Evolutionary conservation across 345 rosid genomes (phyloP).

Genomic region (Eucalyptus grandis): DNA sequence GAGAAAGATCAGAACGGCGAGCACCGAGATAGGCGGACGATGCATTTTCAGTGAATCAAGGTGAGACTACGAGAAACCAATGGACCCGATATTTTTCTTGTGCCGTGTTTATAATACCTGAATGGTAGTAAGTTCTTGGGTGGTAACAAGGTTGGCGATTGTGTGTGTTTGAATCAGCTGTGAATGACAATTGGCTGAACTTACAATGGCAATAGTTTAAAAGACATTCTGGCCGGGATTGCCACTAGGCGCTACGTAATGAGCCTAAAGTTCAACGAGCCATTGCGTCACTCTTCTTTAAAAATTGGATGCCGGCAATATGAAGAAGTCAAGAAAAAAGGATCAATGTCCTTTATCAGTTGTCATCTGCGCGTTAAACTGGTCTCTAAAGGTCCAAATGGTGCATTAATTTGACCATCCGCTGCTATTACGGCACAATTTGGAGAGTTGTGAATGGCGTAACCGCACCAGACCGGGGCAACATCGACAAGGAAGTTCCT

Average conservation of each 20-base stretch:
- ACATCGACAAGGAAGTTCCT: background rate
- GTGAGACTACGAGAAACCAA: background rate
- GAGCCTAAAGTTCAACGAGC: background rate
- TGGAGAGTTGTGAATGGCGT: background rate
- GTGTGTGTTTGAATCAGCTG: background rate
- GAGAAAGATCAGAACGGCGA: conserved; percentile 9
- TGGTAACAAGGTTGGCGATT: background rate
- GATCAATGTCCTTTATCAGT: background rate
- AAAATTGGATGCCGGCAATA: background rate
- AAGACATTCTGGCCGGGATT: background rate
- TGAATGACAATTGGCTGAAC: conserved; percentile 18
- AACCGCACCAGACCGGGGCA: background rate
- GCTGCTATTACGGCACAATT: background rate
- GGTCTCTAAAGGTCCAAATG: background rate
- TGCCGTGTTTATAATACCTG: background rate
- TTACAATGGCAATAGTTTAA: background rate
- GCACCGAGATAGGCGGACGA: background rate
- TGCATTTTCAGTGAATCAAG: background rate
- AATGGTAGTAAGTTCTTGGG: background rate
- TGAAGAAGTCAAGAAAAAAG: background rate
- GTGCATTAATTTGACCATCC: background rate
- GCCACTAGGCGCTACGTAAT: background rate
- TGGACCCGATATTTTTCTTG: background rate
- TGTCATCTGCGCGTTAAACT: background rate
- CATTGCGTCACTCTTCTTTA: background rate